phyloP scores from a whole-genome alignment of 2,329 filamentous ascomycete species.

The Ascochyta fabae region DNA sequence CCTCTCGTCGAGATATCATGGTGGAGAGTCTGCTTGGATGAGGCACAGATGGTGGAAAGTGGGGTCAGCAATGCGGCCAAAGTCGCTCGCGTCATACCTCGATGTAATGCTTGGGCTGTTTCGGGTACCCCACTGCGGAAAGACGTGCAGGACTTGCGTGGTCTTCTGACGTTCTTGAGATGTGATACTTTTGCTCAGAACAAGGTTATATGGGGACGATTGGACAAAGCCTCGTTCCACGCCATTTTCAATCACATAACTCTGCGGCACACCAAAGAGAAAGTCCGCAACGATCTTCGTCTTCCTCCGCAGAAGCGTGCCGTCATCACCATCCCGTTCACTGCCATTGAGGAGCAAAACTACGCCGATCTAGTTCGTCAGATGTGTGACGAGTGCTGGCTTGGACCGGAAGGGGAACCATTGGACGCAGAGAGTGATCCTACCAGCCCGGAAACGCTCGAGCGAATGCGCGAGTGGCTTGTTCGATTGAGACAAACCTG shows the following conservation, averaged over 20 bases:
- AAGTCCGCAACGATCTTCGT: conserved; percentile 77
- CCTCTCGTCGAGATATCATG: conserved; percentile 82
- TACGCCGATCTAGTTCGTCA: conserved; percentile 78
- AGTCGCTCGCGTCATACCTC: conserved; percentile 79
- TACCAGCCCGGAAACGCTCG: conserved; percentile 62
- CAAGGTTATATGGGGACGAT: conserved; percentile 69
- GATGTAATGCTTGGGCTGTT: conserved; percentile 88
- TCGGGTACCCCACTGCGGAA: conserved; percentile 89
- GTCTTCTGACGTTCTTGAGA: conserved; percentile 79
- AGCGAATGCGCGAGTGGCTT: conserved; percentile 81
- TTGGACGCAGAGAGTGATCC: conserved; percentile 68
- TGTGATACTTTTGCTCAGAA: conserved; percentile 77
- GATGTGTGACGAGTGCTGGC: conserved; percentile 73
- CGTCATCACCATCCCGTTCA: conserved; percentile 89
- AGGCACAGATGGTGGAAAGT: conserved; percentile 93
- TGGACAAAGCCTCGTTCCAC: conserved; percentile 72
- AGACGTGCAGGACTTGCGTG: conserved; percentile 77
- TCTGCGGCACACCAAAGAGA: conserved; percentile 84
- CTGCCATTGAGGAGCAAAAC: conserved; percentile 87
- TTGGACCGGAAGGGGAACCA: conserved; percentile 70
- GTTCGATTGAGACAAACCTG: conserved; percentile 80
- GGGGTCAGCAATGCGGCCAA: conserved; percentile 83
- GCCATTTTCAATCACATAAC: conserved; percentile 74
- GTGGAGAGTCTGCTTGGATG: conserved; percentile 80
- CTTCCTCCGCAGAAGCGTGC: conserved; percentile 85